Conservation (phyloP, 2,329 filamentous ascomycete genomes). For the Metarhizium guizhouense region DNA sequence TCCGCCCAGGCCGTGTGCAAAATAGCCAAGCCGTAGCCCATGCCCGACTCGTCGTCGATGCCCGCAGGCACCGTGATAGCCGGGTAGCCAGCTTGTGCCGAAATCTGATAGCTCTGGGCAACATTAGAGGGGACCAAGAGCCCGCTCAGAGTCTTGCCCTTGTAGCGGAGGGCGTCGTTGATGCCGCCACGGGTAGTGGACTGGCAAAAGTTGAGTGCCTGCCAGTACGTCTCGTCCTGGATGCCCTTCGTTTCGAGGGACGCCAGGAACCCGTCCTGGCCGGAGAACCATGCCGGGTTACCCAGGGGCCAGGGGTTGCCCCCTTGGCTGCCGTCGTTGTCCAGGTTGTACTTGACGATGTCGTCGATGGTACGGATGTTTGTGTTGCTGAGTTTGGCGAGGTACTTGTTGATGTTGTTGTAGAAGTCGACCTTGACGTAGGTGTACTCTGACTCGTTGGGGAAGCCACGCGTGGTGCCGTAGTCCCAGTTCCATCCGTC, state of each 20-base stretch:
- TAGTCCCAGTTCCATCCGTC: constrained; percentile 70
- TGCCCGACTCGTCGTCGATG: constrained; percentile 41
- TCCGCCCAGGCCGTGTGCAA: constrained; percentile 54
- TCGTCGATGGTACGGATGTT: constrained; percentile 51
- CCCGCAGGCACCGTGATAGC: constrained; percentile 61
- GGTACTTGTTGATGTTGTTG: constrained; percentile 51
- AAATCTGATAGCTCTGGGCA: constrained; percentile 58
- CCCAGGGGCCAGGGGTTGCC: constrained; percentile 45
- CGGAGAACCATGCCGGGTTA: constrained; percentile 56
- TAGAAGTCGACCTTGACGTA: constrained; percentile 65
- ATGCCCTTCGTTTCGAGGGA: constrained; percentile 51
- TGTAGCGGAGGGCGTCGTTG: constrained; percentile 51
- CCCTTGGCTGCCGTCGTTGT: constrained; percentile 58
- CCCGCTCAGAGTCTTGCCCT: constrained; percentile 42
- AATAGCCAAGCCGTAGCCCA: constrained; percentile 54
- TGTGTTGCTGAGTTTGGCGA: constrained; percentile 54
- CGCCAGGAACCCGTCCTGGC: constrained; percentile 63
- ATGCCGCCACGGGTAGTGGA: constrained; percentile 57
- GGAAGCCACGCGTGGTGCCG: constrained; percentile 48
- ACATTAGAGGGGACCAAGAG: constrained; percentile 62
- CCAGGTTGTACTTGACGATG: constrained; percentile 55
- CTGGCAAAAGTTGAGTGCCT: constrained; percentile 55
- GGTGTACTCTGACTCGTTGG: constrained; percentile 68
- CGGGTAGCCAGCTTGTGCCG: constrained; percentile 69
- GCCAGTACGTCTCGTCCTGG: constrained; percentile 55